Evolutionary conservation across 176 grass and related monocot species (phyloP), one percentile per base, ranked within the genome.

Genomic region (Guadua angustifolia): DNA sequence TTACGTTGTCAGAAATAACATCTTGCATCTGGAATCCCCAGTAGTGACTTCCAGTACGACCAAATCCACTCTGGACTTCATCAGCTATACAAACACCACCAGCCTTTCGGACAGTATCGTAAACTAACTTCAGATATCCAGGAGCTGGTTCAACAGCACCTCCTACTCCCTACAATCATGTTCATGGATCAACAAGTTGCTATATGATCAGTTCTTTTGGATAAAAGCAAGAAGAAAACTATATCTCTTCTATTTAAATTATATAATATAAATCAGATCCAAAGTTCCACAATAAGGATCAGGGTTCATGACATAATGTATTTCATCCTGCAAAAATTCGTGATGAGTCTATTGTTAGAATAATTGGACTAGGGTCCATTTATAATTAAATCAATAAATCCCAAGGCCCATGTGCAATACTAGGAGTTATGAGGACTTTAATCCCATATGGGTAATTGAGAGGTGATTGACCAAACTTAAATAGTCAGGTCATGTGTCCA

Each of bases 21-120:
- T 72, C 89, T 64, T 99, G 96, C 17, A 89, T 99, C 83, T 95
- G 91, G 69, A 99, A 99, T 82, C 96, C 96, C 96, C 93, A 99
- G 14, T 99, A 99, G 71, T 95, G 89, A 47, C 93, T 95, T 82
- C 96, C 96, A 53, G 93, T 94, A 36, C 96, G 91, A 24, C 96
- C 96, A 75, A 99, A 99, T 55, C 96, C 93, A 83, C 93, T 99
- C 50, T 99, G 96, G 26, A 99, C 96, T 86, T 99, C 96, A 67
- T 99, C 96, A 70, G 96, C 96, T 87, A 99, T 99, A 84, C 93
- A n/a, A 99, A 99, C 93, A 43, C 96, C 96, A 75, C 91, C 93
- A 77, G 87, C 86, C 83, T 94, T 94, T 17, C 91, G 81, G 32
- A 99, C 96, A 71, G 83, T 92, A 66, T 95, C 88, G 83, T 95